Base-by-base conservation (phyloP, 805 yeast genomes). In the Lachancea thermotolerans region DNA sequence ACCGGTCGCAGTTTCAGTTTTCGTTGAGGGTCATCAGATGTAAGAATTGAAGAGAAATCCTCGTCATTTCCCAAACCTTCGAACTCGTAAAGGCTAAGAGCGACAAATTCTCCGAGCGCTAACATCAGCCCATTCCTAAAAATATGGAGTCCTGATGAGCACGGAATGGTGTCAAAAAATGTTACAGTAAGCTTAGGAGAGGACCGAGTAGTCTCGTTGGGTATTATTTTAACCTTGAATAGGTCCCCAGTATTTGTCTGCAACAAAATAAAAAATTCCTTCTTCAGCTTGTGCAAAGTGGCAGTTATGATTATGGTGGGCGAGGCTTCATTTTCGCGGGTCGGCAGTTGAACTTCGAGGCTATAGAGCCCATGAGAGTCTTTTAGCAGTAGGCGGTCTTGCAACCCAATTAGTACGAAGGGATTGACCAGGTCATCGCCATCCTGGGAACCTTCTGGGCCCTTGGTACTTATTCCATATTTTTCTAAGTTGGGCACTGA, bases 131-230 rank as follows among this genome's bases (percentile, higher is more conserved):
- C 99, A 6, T 85, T 74, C 51, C 75, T 82, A 50, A 89, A 72
- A 35, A 91, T 77, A 34, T 73, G 68, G 10, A 91, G 54, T 4
- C 73, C 59, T 16, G 70, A 68, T 21, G 85, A 74, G 1, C 73
- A 60, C 1, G 89, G 85, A 31, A 86, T 71, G 0, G 95, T 74
- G 57, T 86, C 96, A 62, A 91, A 90, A 56, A 84, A 89, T 12
- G 77, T 69, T 11, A 84, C 70, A n/a, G 68, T 58, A 9, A 83
- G 57, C 1, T 63, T 54, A 1, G 68, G 67, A 7, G 74, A 72
- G 10, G 57, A 55, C 15, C 46, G 44, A 29, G 59, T 63, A 9
- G 62, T 64, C 10, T 63, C 68, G 39, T 74, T 73, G 12, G 68
- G 67, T 25, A 72, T 74, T 8, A 81, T 58, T 15, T 77, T 74